Evolutionary conservation across 1,284 basidiomycete genomes (phyloP).

Genomic region (Xerocomus tenax): DNA sequence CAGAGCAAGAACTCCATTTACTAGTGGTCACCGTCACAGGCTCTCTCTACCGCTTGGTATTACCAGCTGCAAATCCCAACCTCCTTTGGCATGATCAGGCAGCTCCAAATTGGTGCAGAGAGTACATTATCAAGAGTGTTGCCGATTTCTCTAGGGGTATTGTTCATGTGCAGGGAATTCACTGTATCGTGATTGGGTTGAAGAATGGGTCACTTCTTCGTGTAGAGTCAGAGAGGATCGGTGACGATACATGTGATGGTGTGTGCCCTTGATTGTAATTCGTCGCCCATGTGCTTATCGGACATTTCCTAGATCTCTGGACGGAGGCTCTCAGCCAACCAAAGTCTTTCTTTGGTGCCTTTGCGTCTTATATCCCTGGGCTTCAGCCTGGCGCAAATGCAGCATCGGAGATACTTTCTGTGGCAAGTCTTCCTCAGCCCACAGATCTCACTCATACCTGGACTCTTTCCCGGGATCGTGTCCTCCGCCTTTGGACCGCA

Average conservation of each 20-base stretch:
- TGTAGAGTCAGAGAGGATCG: conserved; percentile 53
- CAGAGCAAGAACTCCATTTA: conserved; percentile 59
- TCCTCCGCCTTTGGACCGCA: conserved; percentile 74
- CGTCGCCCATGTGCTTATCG: conserved; percentile 8
- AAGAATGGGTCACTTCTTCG: conserved; percentile 66
- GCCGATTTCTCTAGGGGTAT: conserved; percentile 40
- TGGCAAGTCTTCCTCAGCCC: conserved; percentile 61
- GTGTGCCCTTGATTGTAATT: conserved; percentile 19
- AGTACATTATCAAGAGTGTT: conserved; percentile 57
- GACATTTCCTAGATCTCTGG: conserved; percentile 49
- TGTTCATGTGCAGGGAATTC: conserved; percentile 64
- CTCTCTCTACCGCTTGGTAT: conserved; percentile 68
- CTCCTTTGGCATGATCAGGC: conserved; percentile 53
- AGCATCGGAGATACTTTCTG: conserved; percentile 54
- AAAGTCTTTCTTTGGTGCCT: conserved; percentile 52
- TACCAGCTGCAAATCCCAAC: conserved; percentile 49
- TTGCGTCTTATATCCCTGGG: conserved; percentile 58
- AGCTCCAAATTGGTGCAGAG: conserved; percentile 52
- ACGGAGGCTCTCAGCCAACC: conserved; percentile 55
- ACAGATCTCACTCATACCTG: conserved; percentile 67
- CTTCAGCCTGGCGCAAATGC: conserved; percentile 40
- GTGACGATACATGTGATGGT: conserved; percentile 50
- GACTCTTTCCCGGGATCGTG: conserved; percentile 82
- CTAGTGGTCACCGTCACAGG: conserved; percentile 61
- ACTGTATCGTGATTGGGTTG: conserved; percentile 60